phyloP scores from a whole-genome alignment of 2,329 filamentous ascomycete species.

The Cladosporium sp. region DNA sequence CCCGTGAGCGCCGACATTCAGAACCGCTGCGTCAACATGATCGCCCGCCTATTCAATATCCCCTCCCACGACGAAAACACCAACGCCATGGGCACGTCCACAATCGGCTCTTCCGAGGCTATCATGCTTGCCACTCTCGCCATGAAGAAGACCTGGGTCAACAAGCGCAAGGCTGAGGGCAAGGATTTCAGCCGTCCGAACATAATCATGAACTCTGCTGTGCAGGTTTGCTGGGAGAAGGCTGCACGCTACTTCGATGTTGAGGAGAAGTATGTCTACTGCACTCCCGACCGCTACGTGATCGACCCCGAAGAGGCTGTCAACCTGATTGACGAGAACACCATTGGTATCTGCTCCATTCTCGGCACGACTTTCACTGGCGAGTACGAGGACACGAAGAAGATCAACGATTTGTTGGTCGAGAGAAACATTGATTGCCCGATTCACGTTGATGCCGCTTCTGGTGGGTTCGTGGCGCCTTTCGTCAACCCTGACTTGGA shows the following conservation, averaged over 20 bases:
- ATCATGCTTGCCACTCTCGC: slow-evolving; percentile 81
- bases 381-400: slow-evolving; percentile 92
- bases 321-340: slow-evolving; percentile 65
- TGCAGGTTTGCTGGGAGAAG: slow-evolving; percentile 98
- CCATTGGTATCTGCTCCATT: slow-evolving; percentile 89
- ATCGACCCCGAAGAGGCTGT: slow-evolving; percentile 65
- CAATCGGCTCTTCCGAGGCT: slow-evolving; percentile 84
- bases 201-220: slow-evolving; percentile 92
- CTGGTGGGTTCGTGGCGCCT: slow-evolving; percentile 87
- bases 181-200: slow-evolving; percentile 82
- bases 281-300: slow-evolving; percentile 61
- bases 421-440: slow-evolving; percentile 74
- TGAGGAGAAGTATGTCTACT: slow-evolving; percentile 78
- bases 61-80: slow-evolving; percentile 57
- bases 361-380: slow-evolving; percentile 93
- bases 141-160: slow-evolving; percentile 95
- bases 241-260: slow-evolving; percentile 63
- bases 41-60: slow-evolving; percentile 83
- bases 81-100: slow-evolving; percentile 80
- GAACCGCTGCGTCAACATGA: slow-evolving; percentile 76
- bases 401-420: slow-evolving; percentile 82
- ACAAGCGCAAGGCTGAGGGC: slow-evolving; percentile 77
- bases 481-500: slow-evolving; percentile 81
- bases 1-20: slow-evolving; percentile 60
- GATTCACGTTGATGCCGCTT: slow-evolving; percentile 92